phyloP scores from a whole-genome alignment of 2,329 filamentous ascomycete genomes.

The Epichloe gansuensis region DNA sequence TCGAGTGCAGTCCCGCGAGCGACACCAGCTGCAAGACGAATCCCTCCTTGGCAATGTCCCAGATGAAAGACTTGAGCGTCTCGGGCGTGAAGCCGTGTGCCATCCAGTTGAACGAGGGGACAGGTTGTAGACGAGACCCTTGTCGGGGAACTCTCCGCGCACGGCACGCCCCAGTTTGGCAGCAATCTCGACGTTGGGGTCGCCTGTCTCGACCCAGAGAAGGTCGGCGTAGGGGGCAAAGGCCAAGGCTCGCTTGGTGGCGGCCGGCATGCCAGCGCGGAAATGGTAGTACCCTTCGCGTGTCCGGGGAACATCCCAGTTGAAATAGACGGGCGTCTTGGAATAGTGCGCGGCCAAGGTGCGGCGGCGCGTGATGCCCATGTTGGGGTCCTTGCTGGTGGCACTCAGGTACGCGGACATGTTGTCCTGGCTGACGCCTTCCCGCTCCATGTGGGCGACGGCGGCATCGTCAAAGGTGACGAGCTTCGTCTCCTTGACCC shows the following conservation, averaged over 20 bases:
- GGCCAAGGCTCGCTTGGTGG: constrained; percentile 84
- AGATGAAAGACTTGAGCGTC: constrained; percentile 81
- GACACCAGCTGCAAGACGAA: constrained; percentile 59
- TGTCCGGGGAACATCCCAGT: constrained; percentile 84
- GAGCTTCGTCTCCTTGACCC: constrained; percentile 77
- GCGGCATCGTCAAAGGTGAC: constrained; percentile 90
- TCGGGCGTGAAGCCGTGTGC: constrained; percentile 78
- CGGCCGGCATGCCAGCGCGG: constrained; percentile 68
- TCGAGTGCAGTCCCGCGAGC: constrained; percentile 54
- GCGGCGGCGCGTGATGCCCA: constrained; percentile 69
- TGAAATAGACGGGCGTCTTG: constrained; percentile 63
- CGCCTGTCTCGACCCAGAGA: constrained; percentile 92
- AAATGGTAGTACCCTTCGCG: constrained; percentile 93
- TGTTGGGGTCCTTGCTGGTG: constrained; percentile 52
- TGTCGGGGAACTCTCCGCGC: constrained; percentile 54
- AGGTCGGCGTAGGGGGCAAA: constrained; percentile 91
- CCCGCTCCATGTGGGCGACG: constrained; percentile 55
- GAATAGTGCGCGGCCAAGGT: constrained; percentile 56
- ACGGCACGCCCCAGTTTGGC: constrained; percentile 66
- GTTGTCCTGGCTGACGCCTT: constrained; percentile 50
- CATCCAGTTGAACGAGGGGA: constrained; percentile 98
- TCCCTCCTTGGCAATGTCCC: constrained; percentile 87
- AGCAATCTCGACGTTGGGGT: constrained; percentile 71
- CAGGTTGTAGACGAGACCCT: constrained; percentile 93
- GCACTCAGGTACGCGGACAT: constrained; percentile 56